Evolutionary conservation across 768 basidiomycete species (phyloP), one percentile per base, ranked within the genome.

Genomic region (Chalciporus pseudorubinellus): DNA sequence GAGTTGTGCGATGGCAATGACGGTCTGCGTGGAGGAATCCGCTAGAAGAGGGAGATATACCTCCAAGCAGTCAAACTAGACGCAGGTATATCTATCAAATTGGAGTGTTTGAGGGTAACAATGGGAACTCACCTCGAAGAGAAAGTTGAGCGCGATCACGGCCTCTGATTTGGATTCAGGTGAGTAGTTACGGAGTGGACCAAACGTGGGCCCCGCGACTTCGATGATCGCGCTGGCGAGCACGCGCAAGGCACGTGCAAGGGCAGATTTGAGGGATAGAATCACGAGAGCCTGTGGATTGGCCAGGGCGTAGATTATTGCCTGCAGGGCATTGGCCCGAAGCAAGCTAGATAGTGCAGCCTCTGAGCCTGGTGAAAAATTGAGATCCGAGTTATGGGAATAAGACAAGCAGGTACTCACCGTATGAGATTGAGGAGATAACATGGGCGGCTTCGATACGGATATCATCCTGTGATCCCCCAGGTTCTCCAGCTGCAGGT

Each of bases 371-470:
- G 48, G 12, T 9, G 39, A n/a, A n/a, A 8, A 36, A n/a, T 26
- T 46, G 28, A 53, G 46, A 4, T 26, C 19, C 26, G 16, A 26
- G 16, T 12, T 2, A 18, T 22, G n/a, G 9, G 36, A 43, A 44
- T 36, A 40, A 44, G 12, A 4, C 22, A 41, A 1, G 33, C 20
- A 26, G n/a, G 2, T 19, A 28, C 46, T 8, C 19, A 82, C 87
- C 87, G 55, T 87, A 85, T 0, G 87, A 78, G 12, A 92, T 72
- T 0, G 89, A 91, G 0, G 87, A 78, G 14, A 91, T 73, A 33
- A 91, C 77, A 57, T 89, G 85, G 0, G 88, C 85, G 0, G 89
- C 85, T 61, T 91, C 88, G 43, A 83, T 76, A 10, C 85, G 77
- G 29, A 87, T 68, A 8, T 81, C 79, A 12, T 80, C 77, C 33